Base-by-base conservation (phyloP, 2,329 filamentous ascomycete genomes). In the Xylogone sp. region DNA sequence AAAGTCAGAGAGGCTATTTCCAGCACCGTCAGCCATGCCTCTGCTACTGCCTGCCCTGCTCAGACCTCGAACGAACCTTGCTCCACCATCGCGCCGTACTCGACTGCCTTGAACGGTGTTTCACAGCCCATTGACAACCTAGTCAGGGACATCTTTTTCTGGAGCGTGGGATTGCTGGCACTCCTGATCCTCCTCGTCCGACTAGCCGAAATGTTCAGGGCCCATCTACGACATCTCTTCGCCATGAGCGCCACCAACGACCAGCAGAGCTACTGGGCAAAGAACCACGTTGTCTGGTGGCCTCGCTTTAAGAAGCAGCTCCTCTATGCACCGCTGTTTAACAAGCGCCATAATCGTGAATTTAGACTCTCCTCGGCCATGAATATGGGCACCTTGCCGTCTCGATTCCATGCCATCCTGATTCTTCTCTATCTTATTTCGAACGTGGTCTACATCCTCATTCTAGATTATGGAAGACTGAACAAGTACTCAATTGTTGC, bases 401-500 rank as follows among this genome's bases (percentile, higher is more conserved):
- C 84, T 1, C 76, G 85, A 50, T 73, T 87, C 43, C 83, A 88
- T 62, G 72, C 71, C 47, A 65, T 84, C 48, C 68, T 87, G 18
- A 73, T 88, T 43, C 59, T 71, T 39, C 61, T 77, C 47, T 87
- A 84, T 62, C 60, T 86, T 7, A 63, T 71, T 52, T 84, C 80
- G 71, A 88, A 87, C 64, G 31, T 83, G 22, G 70, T 72, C 56
- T 87, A 86, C 71, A 81, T 84, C 72, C 75, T 84, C 53, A 67
- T 78, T 45, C 72, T 88, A 48, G 72, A 86, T 68, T 87, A 82
- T 75, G 59, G 59, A n/a, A 72, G 76, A 50, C 62, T 71, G 45
- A 83, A 86, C 65, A 73, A 71, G 50, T 86, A 75, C 63, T 78
- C 85, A 2, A 76, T 95, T 22, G 75, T 88, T 24, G 92, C 92